A percentile compares a stretch with the other conserved stretches of the same genome.
Evolutionary conservation across 306 rosid species (phyloP).

Genomic region (Acmispon strigosus): DNA sequence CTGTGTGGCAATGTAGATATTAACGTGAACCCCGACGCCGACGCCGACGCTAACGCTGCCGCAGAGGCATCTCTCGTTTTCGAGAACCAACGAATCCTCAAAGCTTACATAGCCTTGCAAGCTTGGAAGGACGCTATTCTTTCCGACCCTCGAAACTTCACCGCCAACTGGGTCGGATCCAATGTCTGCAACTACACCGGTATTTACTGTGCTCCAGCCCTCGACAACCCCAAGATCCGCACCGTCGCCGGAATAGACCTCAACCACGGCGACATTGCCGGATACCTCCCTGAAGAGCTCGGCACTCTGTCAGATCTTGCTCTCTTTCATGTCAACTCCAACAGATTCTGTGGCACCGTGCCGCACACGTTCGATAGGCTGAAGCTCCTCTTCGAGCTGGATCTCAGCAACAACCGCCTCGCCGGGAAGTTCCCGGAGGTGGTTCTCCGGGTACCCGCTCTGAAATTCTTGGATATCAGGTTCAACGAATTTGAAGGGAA

Average conservation of each 20-base stretch:
- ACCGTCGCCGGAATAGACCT: slow-evolving; percentile 75
- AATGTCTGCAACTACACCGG: slow-evolving; percentile 55
- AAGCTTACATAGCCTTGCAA: slow-evolving; percentile 59
- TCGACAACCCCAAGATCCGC: slow-evolving; percentile 32
- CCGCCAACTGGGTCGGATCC: slow-evolving; percentile 55
- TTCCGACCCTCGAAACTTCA: slow-evolving; percentile 51
- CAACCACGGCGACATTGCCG: slow-evolving; percentile 73
- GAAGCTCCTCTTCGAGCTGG: slow-evolving; percentile 49
- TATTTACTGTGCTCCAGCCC: slow-evolving; percentile 47
- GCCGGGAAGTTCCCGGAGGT: slow-evolving; percentile 58
- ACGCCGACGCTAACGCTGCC: slow-evolving; percentile 23
- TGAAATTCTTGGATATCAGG: slow-evolving; percentile 55
- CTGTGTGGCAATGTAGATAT: slow-evolving; percentile 26
- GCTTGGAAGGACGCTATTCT: slow-evolving; percentile 65
- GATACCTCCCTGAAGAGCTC: slow-evolving; percentile 61
- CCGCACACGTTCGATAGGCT: slow-evolving; percentile 41
- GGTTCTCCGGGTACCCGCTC: slow-evolving; percentile 40
- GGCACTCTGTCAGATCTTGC: slow-evolving; percentile 47
- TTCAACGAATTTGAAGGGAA: slow-evolving; percentile 71
- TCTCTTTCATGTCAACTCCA: slow-evolving; percentile 56
- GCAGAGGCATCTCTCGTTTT: slow-evolving; percentile 35
- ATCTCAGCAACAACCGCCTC: slow-evolving; percentile 61
- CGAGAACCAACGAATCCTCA: slow-evolving; percentile 37
- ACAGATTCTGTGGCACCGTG: slow-evolving; percentile 63
- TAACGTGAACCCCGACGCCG: slow-evolving; percentile 18